These are phyloP conservation scores for Dillenia suffruticosa DNA, from an alignment of 164 flowering plant genomes.

Conservation along the genomic window DNA sequence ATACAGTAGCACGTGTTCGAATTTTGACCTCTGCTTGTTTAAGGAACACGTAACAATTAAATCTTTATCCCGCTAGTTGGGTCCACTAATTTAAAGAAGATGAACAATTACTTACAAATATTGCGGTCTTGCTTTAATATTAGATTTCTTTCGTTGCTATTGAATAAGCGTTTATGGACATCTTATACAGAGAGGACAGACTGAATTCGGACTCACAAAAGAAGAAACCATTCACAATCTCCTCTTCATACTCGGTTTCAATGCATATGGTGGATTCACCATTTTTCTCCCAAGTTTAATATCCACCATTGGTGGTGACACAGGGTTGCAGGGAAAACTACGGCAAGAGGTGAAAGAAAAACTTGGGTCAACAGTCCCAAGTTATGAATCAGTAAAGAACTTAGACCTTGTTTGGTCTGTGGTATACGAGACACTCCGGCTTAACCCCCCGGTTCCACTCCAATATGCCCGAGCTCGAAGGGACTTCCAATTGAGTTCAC, in stretches of 20 bases:
- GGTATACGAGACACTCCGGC: constrained; percentile 72
- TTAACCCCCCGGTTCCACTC: constrained; percentile 65
- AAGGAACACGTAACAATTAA: too few relatives aligned
- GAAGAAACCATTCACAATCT: constrained; percentile 71
- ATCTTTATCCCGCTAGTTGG: too few relatives aligned
- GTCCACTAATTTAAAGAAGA: too few relatives aligned
- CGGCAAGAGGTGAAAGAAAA: constrained; percentile 47
- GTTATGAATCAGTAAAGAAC: constrained; percentile 43
- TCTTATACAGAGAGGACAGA: constrained; percentile 22
- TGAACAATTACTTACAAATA: too few relatives aligned
- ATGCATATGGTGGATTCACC: constrained; percentile 81
- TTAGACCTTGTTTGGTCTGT: constrained; percentile 62
- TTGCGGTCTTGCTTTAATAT: too few relatives aligned
- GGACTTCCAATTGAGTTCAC: constrained; percentile 57
- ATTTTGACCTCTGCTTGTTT: too few relatives aligned
- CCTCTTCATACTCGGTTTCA: constrained; percentile 74
- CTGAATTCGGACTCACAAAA: constrained; percentile 49
- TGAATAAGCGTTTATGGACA: too few relatives aligned
- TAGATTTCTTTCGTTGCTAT: too few relatives aligned
- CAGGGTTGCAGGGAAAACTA: constrained; percentile 44
- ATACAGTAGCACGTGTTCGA: too few relatives aligned
- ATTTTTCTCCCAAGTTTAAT: constrained; percentile 49
- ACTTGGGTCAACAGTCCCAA: constrained; percentile 18
- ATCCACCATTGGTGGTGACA: constrained; percentile 29
- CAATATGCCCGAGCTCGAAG: constrained; percentile 78